A percentile compares a stretch with the other conserved stretches of the same genome.
Conservation (phyloP, 78 protist species). For the Ministeria vibrans region DNA sequence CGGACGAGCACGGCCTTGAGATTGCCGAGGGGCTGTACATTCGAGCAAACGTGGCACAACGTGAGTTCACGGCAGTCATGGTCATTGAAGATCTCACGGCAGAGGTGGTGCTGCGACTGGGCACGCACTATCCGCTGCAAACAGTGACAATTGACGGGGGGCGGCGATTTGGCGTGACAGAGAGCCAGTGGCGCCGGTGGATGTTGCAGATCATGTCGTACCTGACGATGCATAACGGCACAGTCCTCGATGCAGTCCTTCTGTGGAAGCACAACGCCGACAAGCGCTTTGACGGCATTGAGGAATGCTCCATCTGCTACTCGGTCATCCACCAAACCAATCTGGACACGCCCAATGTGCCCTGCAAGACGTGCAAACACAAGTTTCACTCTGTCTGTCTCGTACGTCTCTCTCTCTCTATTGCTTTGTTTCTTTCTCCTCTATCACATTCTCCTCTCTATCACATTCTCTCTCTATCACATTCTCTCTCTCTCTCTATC, state of each 20-base stretch:
- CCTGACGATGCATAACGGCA: constrained; percentile 21
- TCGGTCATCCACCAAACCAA: constrained; percentile 24
- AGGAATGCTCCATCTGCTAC: constrained; percentile 46
- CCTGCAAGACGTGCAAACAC: constrained; percentile 5
- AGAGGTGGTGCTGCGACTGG: constrained; percentile 17
- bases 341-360: constrained; percentile 15
- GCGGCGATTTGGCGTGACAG: constrained; percentile 8
- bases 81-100: no score
- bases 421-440: background rate
- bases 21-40: no score
- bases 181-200: constrained; percentile 18
- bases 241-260: constrained; percentile 12
- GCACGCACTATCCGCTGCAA: constrained; percentile 24
- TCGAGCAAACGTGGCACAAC: no score
- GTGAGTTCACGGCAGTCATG: no score
- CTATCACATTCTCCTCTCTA: background rate
- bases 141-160: background rate
- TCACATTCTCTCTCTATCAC: no score
- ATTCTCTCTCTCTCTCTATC: no score
- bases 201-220: constrained; percentile 10
- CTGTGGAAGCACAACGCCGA: constrained; percentile 35
- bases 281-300: constrained; percentile 43
- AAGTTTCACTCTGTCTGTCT: background rate
- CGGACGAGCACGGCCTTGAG: no score
- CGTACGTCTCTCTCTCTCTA: background rate